A percentile compares a stretch with the other conserved stretches of the same genome.
Conservation (phyloP, 805 yeast genomes). For the Schwanniomyces sp. region DNA sequence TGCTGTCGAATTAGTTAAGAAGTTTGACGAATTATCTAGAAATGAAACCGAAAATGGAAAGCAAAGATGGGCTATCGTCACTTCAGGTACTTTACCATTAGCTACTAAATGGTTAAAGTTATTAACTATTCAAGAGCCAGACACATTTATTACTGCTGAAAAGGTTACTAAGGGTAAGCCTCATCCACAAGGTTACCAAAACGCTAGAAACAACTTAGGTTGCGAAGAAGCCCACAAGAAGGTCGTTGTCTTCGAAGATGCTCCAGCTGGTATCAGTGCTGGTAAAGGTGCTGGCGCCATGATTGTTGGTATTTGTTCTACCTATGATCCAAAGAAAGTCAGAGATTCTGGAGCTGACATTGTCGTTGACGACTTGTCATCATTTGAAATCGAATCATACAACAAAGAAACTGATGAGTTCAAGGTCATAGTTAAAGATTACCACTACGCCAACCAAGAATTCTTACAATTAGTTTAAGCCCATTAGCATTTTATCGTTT, state of each 20-base stretch:
- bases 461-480: constrained; percentile 25
- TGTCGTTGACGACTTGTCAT: constrained; percentile 71
- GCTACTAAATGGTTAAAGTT: constrained; percentile 78
- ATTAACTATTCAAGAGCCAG: constrained; percentile 60
- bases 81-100: constrained; percentile 76
- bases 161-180: constrained; percentile 82
- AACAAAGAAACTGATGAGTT: constrained; percentile 42
- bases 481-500: not conserved
- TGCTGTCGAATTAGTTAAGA: constrained; percentile 60
- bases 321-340: constrained; percentile 68
- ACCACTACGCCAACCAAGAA: constrained; percentile 44
- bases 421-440: constrained; percentile 40
- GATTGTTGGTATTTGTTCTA: constrained; percentile 80
- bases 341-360: constrained; percentile 78
- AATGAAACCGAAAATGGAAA: constrained; percentile 38
- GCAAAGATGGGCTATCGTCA: constrained; percentile 83
- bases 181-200: constrained; percentile 77
- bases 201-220: constrained; percentile 52
- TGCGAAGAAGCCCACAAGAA: constrained; percentile 33
- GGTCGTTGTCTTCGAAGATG: constrained; percentile 80
- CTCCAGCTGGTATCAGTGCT: constrained; percentile 84
- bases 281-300: constrained; percentile 83
- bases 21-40: constrained; percentile 49
- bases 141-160: constrained; percentile 79
- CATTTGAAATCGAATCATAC: constrained; percentile 60